Conservation (phyloP, 352 stramenopile species). For the Globisporangium nunn region DNA sequence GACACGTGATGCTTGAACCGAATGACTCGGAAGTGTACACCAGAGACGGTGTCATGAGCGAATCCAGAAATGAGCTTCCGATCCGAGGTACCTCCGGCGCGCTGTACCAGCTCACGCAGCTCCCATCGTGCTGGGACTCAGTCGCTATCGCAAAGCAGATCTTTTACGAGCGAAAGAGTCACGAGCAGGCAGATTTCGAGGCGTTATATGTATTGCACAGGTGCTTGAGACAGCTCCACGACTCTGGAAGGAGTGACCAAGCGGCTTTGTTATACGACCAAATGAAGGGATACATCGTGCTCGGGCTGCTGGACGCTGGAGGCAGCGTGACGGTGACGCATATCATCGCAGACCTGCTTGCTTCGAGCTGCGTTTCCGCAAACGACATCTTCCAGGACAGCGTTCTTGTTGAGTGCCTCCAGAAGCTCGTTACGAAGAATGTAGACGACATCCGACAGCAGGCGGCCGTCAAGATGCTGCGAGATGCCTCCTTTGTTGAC, state of each 20-base stretch:
- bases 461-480: constrained; percentile 43
- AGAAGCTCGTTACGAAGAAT: constrained; percentile 37
- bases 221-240: constrained; percentile 47
- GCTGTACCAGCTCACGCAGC: constrained; percentile 32
- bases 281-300: constrained; percentile 40
- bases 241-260: constrained; percentile 10
- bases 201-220: constrained; percentile 39
- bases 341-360: constrained; percentile 24
- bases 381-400: constrained; percentile 30
- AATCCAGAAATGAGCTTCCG: constrained; percentile 26
- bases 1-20: constrained; percentile 27
- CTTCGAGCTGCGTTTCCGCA: neutral
- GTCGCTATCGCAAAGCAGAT: constrained; percentile 65
- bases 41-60: neutral
- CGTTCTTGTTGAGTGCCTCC: constrained; percentile 27
- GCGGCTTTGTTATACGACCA: constrained; percentile 45
- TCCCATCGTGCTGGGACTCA: constrained; percentile 54
- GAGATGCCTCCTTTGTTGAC: constrained; percentile 24
- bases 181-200: constrained; percentile 24
- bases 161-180: constrained; percentile 53
- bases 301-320: constrained; percentile 29
- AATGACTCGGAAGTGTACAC: constrained; percentile 5
- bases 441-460: constrained; percentile 60
- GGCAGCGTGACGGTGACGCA: constrained; percentile 27
- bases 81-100: constrained; percentile 46